A percentile compares a stretch with the other conserved stretches of the same genome.
These are phyloP conservation scores for Graphiopsis chlorocephala DNA, from an alignment of 2,329 filamentous ascomycete species.

Conservation along the genomic window DNA sequence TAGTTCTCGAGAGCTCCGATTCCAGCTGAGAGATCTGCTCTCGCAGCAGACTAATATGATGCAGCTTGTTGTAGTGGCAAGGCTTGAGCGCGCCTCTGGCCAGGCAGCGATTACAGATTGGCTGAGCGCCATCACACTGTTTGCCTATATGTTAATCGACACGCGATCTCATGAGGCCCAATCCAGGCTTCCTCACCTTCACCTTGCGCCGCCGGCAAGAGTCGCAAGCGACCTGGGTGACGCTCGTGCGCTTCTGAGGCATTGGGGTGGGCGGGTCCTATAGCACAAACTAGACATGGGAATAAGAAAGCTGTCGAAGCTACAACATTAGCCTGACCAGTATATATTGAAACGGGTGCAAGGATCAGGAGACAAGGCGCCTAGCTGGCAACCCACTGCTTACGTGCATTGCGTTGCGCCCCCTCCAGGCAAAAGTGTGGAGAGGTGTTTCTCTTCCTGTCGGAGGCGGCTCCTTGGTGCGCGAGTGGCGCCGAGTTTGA, in stretches of 20 bases:
- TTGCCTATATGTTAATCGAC: not conserved
- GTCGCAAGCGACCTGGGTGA: not conserved
- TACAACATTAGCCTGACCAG: not conserved
- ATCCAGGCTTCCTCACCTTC: not conserved
- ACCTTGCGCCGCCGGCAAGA: not conserved
- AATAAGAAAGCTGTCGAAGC: not conserved
- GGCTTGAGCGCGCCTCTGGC: not conserved
- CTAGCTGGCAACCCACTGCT: not conserved
- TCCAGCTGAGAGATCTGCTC: not conserved
- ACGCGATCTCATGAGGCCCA: not conserved
- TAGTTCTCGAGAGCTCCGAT: not conserved
- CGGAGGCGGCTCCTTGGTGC: not conserved
- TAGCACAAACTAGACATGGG: not conserved
- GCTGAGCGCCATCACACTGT: not conserved
- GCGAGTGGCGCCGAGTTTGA: not conserved
- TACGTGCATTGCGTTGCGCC: not conserved
- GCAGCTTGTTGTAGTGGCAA: not conserved
- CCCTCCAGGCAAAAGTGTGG: not conserved
- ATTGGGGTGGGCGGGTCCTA: not conserved
- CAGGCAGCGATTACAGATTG: not conserved
- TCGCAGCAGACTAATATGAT: not conserved
- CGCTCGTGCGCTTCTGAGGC: not conserved
- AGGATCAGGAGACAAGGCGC: not conserved
- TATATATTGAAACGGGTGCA: not conserved
- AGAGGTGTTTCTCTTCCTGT: too few species aligned